Evolutionary conservation across 2,329 filamentous ascomycete genomes (phyloP), one percentile per base, ranked within the genome.

Genomic region (Talaromyces piceae): DNA sequence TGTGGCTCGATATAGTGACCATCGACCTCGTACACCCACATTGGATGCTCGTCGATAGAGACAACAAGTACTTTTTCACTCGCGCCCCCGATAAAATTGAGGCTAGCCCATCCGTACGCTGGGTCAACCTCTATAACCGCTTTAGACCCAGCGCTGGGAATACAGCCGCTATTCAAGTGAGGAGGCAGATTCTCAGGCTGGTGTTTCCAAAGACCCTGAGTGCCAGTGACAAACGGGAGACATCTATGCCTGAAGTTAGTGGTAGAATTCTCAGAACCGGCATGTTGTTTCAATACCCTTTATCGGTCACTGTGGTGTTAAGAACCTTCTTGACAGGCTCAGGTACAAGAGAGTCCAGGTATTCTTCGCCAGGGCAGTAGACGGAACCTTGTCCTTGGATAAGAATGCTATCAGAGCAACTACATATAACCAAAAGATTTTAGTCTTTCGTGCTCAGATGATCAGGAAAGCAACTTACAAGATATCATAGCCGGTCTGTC

Each of bases 321-420:
- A 3, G 44, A 9, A 50, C 49, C 8, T 37, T 16, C 20, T 47
- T 37, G 18, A 54, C 52, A 1, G 52, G 41, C 18, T 22, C 16
- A 2, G 44, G 41, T 18, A 51, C 50, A 43, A 47, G 37, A 26
- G 52, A 50, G 18, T 43, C 48, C n/a, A 54, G 41, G 45, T 51
- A 49, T 3, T 30, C 28, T 39, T 51, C 37, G 6, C 48, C 39
- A 23, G 52, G 52, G 27, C 52, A 54, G 43, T 54, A 51, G 3
- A 54, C 49, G 6, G 64, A 64, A 1, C 65, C 65, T 47, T 81
- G 79, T 22, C 82, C 82, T 52, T 86, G 84, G 47, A 85, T 71
- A 9, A 85, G 64, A 12, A 86, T 67, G 0, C 80, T 76, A 58
- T 84, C 81, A 55, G 79, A 79, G 66, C 82, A 85, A 0, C 73